phyloP scores from a whole-genome alignment of 2,329 filamentous ascomycete species.

The Xylariales sp. region DNA sequence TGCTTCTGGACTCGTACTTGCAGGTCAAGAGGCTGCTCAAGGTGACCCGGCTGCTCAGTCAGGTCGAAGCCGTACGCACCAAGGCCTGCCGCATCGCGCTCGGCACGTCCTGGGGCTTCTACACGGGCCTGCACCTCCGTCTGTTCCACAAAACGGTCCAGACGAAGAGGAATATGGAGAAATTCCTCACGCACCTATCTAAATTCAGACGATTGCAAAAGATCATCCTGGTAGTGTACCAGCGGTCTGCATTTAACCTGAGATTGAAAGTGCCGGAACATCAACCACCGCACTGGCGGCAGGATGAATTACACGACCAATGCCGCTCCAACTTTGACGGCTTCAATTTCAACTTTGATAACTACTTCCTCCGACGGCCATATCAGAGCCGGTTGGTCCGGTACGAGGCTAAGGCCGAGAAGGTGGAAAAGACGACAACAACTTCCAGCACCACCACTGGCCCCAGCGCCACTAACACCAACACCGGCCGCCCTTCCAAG shows the following conservation, averaged over 20 bases:
- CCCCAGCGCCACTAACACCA: too few species aligned
- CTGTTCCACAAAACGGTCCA: conserved; percentile 39
- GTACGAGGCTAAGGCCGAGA: conserved; percentile 19
- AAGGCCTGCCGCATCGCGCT: conserved; percentile 35
- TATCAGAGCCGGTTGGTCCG: conserved; percentile 26
- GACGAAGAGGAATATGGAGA: conserved; percentile 33
- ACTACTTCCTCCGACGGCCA: conserved; percentile 34
- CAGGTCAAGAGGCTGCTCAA: conserved; percentile 42
- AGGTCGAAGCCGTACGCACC: conserved; percentile 38
- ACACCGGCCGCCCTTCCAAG: conserved; percentile 14
- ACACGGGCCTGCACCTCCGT: conserved; percentile 41
- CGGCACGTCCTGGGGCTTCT: conserved; percentile 41
- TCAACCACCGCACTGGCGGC: conserved; percentile 18
- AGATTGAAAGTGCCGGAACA: conserved; percentile 13
- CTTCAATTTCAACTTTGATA: conserved; percentile 41
- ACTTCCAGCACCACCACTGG: too few species aligned
- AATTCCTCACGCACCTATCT: conserved; percentile 34
- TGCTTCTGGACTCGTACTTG: conserved; percentile 43
- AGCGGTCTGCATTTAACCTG: conserved; percentile 41
- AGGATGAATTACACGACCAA: conserved; percentile 37
- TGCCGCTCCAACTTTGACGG: conserved; percentile 44
- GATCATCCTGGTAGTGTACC: conserved; percentile 41
- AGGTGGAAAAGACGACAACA: conserved; percentile 12
- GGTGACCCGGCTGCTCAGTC: conserved; percentile 39
- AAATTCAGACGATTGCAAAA: conserved; percentile 35